phyloP scores from a whole-genome alignment of 805 yeast species.

The Teunomyces gatunensis region DNA sequence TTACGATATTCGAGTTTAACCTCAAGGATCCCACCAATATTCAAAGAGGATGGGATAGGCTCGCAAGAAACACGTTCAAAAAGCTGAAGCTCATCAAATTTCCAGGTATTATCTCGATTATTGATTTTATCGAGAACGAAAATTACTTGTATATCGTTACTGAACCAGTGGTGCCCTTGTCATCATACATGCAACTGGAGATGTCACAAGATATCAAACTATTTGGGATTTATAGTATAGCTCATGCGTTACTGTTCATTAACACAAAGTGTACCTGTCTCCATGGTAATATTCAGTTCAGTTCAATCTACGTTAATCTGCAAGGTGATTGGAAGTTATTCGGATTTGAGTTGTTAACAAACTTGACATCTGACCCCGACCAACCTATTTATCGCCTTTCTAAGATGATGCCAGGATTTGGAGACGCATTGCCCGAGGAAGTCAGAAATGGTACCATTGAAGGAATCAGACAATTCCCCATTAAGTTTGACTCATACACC shows the following conservation, averaged over 20 bases:
- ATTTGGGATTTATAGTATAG: conserved; percentile 56
- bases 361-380: conserved; percentile 45
- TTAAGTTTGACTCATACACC: conserved; percentile 62
- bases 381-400: conserved; percentile 40
- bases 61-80: conserved; percentile 37
- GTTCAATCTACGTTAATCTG: conserved; percentile 59
- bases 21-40: conserved; percentile 35
- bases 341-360: conserved; percentile 71
- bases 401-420: conserved; percentile 19
- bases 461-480: conserved; percentile 30
- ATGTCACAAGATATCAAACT: conserved; percentile 37
- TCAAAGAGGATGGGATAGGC: conserved; percentile 20
- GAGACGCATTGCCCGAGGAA: conserved; percentile 46
- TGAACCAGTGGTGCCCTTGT: conserved; percentile 61
- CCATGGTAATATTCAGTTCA: conserved; percentile 58
- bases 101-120: conserved; percentile 64
- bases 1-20: conserved; percentile 67
- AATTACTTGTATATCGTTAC: conserved; percentile 57
- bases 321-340: conserved; percentile 83
- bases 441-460: conserved; percentile 44
- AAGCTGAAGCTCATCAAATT: conserved; percentile 56
- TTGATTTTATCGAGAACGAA: conserved; percentile 67
- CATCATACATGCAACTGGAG: conserved; percentile 32
- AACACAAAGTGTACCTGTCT: conserved; percentile 57
- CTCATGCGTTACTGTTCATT: conserved; percentile 54